Base-by-base conservation (phyloP, 306 rosid species). In the Spatholobus suberectus region DNA sequence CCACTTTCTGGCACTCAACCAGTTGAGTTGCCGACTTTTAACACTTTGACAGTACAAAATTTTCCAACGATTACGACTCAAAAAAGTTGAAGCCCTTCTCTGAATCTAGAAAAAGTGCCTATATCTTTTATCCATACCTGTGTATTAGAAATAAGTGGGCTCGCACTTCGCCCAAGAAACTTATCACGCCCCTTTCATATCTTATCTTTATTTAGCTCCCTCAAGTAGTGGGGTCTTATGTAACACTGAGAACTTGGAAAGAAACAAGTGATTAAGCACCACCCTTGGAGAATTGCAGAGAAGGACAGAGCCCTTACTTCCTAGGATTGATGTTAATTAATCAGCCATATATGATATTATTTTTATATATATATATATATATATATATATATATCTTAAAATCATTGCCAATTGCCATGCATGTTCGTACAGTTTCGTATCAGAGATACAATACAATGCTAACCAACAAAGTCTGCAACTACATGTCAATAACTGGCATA, bases 381-480 rank as follows among this genome's bases (percentile, higher is more conserved):
- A n/a, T n/a, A n/a, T n/a, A 18, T 5, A 40, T 20, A 76, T 70
- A 35, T 44, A 73, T 32, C 58, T 34, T 40, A 8, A 63, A 75
- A 75, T 75, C 85, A 68, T 58, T 69, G 81, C 55, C n/a, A 62
- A 63, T 63, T 63, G 43, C 24, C 85, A 80, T 83, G 91, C 90
- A 85, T 88, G 89, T 87, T 91, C 94, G 95, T 93, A 89, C 94
- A 87, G 27, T 87, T 86, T 87, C 89, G 90, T 91, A 88, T 89
- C 88, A 80, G 75, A 72, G 63, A 29, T 55, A 21, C 21, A 86
- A 66, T 84, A 27, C 78, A 86, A 73, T 52, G 34, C 76, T 70
- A 75, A 65, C 82, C 51, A 85, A 79, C 86, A 59, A 35, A 77
- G 76, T 43, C 87, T 85, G 70, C 83, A 83, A 82, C 80, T 21